Evolutionary conservation across 257 asterid genomes (phyloP).

Genomic region (Verbena officinalis): DNA sequence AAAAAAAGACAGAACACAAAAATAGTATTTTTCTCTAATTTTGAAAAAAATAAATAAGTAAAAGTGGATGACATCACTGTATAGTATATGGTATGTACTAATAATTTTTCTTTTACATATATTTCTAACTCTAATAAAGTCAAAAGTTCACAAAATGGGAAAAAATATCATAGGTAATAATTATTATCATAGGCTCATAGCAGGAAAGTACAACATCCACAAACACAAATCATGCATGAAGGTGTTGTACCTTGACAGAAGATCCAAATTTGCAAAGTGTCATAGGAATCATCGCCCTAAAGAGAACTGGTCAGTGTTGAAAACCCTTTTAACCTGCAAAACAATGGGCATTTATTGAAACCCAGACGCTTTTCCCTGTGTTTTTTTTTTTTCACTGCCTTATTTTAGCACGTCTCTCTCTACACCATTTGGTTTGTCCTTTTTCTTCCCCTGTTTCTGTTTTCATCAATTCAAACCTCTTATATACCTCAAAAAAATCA

Average conservation of each 20-base stretch:
- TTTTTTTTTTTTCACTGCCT: not conserved
- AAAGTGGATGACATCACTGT: too few species aligned
- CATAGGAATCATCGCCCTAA: conserved; percentile 47
- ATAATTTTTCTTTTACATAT: too few species aligned
- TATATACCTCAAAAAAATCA: not conserved
- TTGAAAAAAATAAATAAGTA: too few species aligned
- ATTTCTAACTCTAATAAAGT: not conserved
- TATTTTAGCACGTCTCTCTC: conserved; percentile 22
- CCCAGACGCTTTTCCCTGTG: conserved; percentile 7
- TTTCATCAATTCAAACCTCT: not conserved
- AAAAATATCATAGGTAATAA: not conserved
- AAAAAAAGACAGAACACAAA: too few species aligned
- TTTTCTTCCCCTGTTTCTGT: conserved; percentile 3
- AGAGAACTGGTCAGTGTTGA: conserved; percentile 26
- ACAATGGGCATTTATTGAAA: conserved; percentile 30
- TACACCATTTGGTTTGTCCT: conserved; percentile 5
- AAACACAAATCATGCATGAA: not conserved
- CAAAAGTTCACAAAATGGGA: not conserved
- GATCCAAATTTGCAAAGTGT: conserved; percentile 15
- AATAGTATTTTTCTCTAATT: too few species aligned
- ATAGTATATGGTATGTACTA: too few species aligned
- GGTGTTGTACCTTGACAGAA: conserved; percentile 18
- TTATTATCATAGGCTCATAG: not conserved
- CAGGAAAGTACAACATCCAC: too few species aligned
- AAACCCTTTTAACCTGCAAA: conserved; percentile 12